Evolutionary conservation across 164 flowering plant species (phyloP).

Genomic region (Echeveria elegans): DNA sequence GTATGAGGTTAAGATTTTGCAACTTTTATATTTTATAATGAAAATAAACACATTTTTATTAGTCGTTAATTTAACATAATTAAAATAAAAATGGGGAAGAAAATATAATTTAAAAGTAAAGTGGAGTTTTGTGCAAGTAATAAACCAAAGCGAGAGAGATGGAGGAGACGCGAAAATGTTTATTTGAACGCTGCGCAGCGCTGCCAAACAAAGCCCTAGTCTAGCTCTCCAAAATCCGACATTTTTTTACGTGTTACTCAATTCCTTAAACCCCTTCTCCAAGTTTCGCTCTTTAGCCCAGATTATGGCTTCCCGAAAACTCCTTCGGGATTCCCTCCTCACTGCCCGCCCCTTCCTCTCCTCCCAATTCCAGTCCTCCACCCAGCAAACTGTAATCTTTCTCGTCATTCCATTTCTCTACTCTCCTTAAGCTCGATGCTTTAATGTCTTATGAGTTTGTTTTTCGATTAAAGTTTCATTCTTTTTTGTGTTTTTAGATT

Average conservation of each 20-base stretch:
- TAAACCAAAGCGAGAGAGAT: too few species aligned
- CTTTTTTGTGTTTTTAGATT: background rate
- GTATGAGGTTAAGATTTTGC: too few species aligned
- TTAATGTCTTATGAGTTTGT: background rate
- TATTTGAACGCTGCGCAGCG: too few species aligned
- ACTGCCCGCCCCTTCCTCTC: background rate
- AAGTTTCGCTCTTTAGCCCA: background rate
- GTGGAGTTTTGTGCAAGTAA: too few species aligned
- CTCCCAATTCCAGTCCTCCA: too few species aligned
- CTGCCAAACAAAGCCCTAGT: background rate
- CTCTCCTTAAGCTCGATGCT: background rate
- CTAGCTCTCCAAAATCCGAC: too few species aligned
- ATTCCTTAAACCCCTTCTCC: conserved; percentile 4
- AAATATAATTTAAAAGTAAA: too few species aligned
- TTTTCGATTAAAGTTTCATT: background rate
- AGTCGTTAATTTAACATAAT: too few species aligned
- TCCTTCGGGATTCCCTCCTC: conserved; percentile 2
- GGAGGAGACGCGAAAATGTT: too few species aligned
- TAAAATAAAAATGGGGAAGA: too few species aligned
- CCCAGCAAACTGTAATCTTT: background rate
- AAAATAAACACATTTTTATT: background rate
- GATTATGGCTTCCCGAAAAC: conserved; percentile 9
- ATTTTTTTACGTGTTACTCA: too few species aligned
- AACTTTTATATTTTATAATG: background rate
- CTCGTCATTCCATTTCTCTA: too few species aligned